phyloP scores from a whole-genome alignment of 1,284 basidiomycete genomes.

The Irpex sp. region DNA sequence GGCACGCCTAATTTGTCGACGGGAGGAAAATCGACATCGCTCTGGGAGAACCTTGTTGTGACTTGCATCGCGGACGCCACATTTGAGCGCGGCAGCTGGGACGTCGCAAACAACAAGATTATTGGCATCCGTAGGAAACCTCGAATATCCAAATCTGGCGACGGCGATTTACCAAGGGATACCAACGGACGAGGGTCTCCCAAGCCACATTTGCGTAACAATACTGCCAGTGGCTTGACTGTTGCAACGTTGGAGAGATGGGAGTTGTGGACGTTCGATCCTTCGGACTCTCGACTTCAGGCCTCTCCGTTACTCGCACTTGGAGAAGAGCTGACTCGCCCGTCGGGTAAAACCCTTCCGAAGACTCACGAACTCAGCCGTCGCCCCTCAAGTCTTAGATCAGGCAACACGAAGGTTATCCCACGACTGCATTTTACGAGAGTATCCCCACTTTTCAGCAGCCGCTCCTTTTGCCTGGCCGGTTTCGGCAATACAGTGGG shows the following conservation, averaged over 20 bases:
- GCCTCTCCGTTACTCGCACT: conserved; percentile 50
- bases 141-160: conserved; percentile 35
- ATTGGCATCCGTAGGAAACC: conserved; percentile 66
- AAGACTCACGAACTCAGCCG: conserved; percentile 9
- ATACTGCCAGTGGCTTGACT: conserved; percentile 46
- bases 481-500: conserved; percentile 82
- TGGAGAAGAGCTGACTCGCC: conserved; percentile 20
- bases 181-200: conserved; percentile 16
- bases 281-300: conserved; percentile 41
- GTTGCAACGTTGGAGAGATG: conserved; percentile 66
- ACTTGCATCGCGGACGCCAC: conserved; percentile 51
- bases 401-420: conserved; percentile 14
- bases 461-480: conserved; percentile 51
- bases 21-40: conserved; percentile 24
- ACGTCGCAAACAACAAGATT: conserved; percentile 46
- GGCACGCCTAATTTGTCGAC: conserved; percentile 18
- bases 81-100: conserved; percentile 76
- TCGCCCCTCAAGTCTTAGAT: conserved; percentile 6
- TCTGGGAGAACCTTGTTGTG: conserved; percentile 55
- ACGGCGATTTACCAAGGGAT: conserved; percentile 24
- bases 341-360: conserved; percentile 7
- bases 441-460: conserved; percentile 58
- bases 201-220: conserved; percentile 11
- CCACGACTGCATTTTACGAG: conserved; percentile 76
- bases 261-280: conserved; percentile 78